phyloP scores from a whole-genome alignment of 352 stramenopile species.

The Phytophthora sp. region DNA sequence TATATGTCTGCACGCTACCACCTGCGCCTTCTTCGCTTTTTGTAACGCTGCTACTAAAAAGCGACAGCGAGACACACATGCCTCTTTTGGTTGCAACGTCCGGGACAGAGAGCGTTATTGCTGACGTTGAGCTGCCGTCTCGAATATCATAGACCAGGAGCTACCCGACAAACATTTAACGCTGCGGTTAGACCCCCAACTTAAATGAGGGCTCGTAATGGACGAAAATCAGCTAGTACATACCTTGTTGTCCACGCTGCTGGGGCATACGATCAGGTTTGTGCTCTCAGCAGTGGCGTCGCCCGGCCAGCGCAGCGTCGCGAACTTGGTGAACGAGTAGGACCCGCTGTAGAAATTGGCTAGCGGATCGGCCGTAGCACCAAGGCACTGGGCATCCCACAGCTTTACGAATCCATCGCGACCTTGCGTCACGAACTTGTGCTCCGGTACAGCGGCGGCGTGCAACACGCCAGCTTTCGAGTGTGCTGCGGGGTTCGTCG shows the following conservation, averaged over 20 bases:
- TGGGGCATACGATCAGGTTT: constrained; percentile 52
- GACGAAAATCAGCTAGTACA: not conserved
- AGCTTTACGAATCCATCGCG: constrained; percentile 74
- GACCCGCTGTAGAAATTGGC: constrained; percentile 59
- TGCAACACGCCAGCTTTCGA: constrained; percentile 84
- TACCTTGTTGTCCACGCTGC: constrained; percentile 50
- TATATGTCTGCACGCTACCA: constrained; percentile 41
- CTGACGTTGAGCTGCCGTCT: constrained; percentile 27
- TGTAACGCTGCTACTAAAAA: constrained; percentile 35
- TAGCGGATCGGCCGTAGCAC: constrained; percentile 29
- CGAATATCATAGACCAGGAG: constrained; percentile 59
- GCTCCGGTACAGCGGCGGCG: constrained; percentile 20
- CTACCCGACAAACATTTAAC: constrained; percentile 23
- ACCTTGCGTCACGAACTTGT: constrained; percentile 68
- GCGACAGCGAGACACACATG: constrained; percentile 58
- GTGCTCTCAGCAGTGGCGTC: not conserved
- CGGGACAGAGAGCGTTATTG: constrained; percentile 38
- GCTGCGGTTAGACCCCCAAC: constrained; percentile 7
- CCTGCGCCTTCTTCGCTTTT: constrained; percentile 21
- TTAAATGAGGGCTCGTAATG: not conserved
- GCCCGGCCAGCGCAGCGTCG: constrained; percentile 50
- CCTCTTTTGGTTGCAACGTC: constrained; percentile 44
- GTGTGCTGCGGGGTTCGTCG: constrained; percentile 45
- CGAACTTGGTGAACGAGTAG: constrained; percentile 72
- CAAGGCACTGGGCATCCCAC: constrained; percentile 55